Conservation (phyloP, 2,329 filamentous ascomycete genomes). For the Sordariomycetes sp. region DNA sequence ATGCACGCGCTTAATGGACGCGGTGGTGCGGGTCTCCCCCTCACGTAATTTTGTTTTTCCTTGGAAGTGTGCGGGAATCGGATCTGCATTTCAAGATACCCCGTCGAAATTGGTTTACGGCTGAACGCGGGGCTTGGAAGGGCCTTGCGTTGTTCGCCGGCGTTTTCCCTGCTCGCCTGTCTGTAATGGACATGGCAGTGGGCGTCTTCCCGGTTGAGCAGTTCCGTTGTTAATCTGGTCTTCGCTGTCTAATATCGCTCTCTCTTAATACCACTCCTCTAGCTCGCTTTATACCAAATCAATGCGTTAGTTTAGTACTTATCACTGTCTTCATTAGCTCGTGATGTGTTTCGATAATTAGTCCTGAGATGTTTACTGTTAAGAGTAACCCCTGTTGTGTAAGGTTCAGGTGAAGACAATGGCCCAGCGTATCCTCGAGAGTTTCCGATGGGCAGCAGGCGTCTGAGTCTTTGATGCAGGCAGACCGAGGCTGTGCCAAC, state of each 20-base stretch:
- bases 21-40: background rate
- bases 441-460: too few species aligned
- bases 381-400: too few species aligned
- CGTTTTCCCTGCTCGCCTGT: background rate
- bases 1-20: conserved; percentile 8
- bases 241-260: conserved; percentile 7
- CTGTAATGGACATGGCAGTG: background rate
- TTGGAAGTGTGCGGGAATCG: conserved; percentile 32
- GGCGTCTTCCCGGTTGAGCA: background rate
- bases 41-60: conserved; percentile 5
- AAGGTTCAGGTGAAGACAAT: too few species aligned
- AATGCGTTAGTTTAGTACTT: background rate
- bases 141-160: background rate
- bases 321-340: background rate
- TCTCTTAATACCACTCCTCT: conserved; percentile 4
- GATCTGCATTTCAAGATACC: conserved; percentile 50
- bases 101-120: conserved; percentile 38
- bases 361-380: too few species aligned
- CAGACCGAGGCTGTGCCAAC: too few species aligned
- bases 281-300: conserved; percentile 4
- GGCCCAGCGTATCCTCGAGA: too few species aligned
- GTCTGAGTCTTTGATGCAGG: too few species aligned
- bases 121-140: background rate
- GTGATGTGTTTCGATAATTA: too few species aligned
- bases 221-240: conserved; percentile 11